A percentile compares a stretch with the other conserved stretches of the same genome.
These are phyloP conservation scores for Glutinoglossum americanum DNA, from an alignment of 495 filamentous ascomycete genomes.

Conservation along the genomic window DNA sequence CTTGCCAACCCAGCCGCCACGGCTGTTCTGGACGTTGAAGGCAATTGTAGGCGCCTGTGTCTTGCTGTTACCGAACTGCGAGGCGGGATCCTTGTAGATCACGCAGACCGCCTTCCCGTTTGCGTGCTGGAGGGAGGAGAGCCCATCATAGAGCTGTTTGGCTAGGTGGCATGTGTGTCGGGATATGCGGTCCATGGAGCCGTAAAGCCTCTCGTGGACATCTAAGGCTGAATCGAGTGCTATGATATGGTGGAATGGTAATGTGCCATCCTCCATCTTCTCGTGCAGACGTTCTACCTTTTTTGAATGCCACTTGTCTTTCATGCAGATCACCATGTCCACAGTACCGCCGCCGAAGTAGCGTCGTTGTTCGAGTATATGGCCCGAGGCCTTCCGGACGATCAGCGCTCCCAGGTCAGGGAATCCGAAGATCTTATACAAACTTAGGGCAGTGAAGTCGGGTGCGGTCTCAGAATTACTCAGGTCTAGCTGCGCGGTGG, in stretches of 20 bases:
- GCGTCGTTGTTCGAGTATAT: slow-evolving; percentile 36
- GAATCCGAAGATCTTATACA: slow-evolving; percentile 73
- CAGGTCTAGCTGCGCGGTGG: slow-evolving; percentile 42
- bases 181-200: slow-evolving; percentile 38
- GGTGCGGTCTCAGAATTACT: slow-evolving; percentile 35
- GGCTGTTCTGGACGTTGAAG: slow-evolving; percentile 36
- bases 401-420: slow-evolving; percentile 55
- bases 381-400: slow-evolving; percentile 37
- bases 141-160: slow-evolving; percentile 24
- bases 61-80: slow-evolving; percentile 29
- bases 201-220: slow-evolving; percentile 39
- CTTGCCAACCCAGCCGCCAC: slow-evolving; percentile 35
- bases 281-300: slow-evolving; percentile 40
- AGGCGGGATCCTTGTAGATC: slow-evolving; percentile 34
- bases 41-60: slow-evolving; percentile 51
- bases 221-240: slow-evolving; percentile 47
- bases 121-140: slow-evolving; percentile 31
- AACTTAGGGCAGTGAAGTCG: slow-evolving; percentile 48
- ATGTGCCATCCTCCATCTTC: slow-evolving; percentile 53
- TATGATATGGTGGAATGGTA: slow-evolving; percentile 59
- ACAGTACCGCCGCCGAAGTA: slow-evolving; percentile 69
- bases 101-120: slow-evolving; percentile 35
- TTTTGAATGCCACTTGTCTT: slow-evolving; percentile 37
- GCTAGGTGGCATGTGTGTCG: slow-evolving; percentile 37
- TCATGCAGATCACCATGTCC: slow-evolving; percentile 37